These are phyloP conservation scores for Inga oerstediana DNA, from an alignment of 306 rosid species.

Conservation along the genomic window DNA sequence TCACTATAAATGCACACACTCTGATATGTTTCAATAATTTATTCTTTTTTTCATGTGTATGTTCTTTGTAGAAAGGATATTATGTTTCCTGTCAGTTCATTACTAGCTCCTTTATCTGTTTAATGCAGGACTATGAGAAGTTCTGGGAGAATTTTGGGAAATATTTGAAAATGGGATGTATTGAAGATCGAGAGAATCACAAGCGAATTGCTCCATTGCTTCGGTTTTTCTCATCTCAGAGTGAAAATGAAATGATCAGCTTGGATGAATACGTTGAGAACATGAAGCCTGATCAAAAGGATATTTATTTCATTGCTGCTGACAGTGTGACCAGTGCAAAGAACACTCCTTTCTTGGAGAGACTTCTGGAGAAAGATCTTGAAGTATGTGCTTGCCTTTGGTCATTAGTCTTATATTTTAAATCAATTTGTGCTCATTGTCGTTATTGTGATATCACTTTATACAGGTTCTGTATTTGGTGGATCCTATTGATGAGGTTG, in stretches of 20 bases:
- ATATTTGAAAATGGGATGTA: slow-evolving; percentile 91
- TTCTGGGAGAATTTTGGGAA: slow-evolving; percentile 98
- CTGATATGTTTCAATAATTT: background rate
- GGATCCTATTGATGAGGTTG: slow-evolving; percentile 96
- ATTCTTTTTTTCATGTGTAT: background rate
- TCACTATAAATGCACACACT: background rate
- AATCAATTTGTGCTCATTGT: slow-evolving; percentile 1
- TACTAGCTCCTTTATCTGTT: slow-evolving; percentile 24
- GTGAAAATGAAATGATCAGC: slow-evolving; percentile 80
- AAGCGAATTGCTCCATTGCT: slow-evolving; percentile 96
- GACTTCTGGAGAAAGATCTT: slow-evolving; percentile 71
- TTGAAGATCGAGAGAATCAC: slow-evolving; percentile 97
- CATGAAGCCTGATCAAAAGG: slow-evolving; percentile 98
- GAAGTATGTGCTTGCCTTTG: slow-evolving; percentile 57
- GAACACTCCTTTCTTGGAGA: slow-evolving; percentile 95
- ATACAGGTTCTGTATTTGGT: slow-evolving; percentile 86
- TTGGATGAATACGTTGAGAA: slow-evolving; percentile 94
- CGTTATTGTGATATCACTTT: slow-evolving; percentile 32
- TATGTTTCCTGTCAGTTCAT: slow-evolving; percentile 16
- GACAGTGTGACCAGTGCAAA: slow-evolving; percentile 94
- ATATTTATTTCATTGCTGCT: slow-evolving; percentile 84
- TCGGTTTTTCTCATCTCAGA: slow-evolving; percentile 90
- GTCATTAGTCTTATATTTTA: background rate
- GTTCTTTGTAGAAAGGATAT: slow-evolving; percentile 14
- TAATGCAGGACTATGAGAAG: slow-evolving; percentile 82